A percentile compares a stretch with the other conserved stretches of the same genome.
These are phyloP conservation scores for Astragalus glycyphyllos DNA, from an alignment of 306 rosid species.

Conservation along the genomic window DNA sequence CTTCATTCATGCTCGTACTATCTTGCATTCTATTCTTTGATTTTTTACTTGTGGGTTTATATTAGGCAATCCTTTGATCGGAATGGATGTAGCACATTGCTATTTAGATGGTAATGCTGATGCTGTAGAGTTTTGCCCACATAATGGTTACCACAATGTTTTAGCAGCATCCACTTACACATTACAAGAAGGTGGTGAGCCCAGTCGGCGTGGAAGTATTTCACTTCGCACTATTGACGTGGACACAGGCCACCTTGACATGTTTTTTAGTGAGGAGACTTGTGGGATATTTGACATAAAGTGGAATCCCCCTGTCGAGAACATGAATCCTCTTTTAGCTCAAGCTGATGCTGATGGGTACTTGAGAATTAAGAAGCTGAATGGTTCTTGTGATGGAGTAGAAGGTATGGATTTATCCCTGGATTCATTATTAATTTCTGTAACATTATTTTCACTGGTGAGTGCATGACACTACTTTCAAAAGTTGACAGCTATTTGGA, in stretches of 20 bases:
- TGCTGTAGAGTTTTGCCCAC: slow-evolving; percentile 88
- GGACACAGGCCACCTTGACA: slow-evolving; percentile 49
- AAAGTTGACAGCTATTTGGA: slow-evolving; percentile 14
- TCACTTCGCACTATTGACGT: slow-evolving; percentile 64
- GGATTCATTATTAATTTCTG: slow-evolving; percentile 12
- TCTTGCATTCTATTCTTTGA: not conserved
- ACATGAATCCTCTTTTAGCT: slow-evolving; percentile 61
- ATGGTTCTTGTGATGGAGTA: slow-evolving; percentile 46
- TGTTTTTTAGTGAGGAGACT: slow-evolving; percentile 57
- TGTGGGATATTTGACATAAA: slow-evolving; percentile 83
- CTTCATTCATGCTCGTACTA: not conserved
- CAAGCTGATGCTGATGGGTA: slow-evolving; percentile 87
- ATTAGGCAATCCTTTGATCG: not conserved
- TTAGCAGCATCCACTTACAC: slow-evolving; percentile 87
- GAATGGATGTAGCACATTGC: slow-evolving; percentile 82
- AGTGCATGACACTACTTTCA: not conserved
- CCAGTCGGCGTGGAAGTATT: slow-evolving; percentile 74
- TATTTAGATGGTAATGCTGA: slow-evolving; percentile 86
- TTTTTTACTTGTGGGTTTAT: not conserved
- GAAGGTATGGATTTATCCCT: slow-evolving; percentile 55
- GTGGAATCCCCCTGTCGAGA: slow-evolving; percentile 70
- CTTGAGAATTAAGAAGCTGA: slow-evolving; percentile 69
- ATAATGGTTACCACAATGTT: slow-evolving; percentile 55
- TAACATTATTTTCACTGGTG: not conserved
- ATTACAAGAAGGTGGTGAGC: slow-evolving; percentile 72